Evolutionary conservation across 106 monocot species (phyloP), one percentile per base, ranked within the genome.

Genomic region (Acorus calamus): DNA sequence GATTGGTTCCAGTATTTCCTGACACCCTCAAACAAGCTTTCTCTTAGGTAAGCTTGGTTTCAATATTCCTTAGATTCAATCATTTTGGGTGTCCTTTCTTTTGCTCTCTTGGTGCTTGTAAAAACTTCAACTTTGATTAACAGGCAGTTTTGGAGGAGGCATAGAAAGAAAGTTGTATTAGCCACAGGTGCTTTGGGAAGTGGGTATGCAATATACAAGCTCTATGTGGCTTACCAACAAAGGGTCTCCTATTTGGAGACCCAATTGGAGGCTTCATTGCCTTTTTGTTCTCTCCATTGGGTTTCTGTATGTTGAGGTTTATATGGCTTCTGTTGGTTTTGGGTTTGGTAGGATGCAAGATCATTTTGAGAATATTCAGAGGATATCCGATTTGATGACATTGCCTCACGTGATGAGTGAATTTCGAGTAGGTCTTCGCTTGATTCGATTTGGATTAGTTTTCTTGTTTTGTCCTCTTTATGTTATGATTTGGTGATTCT

Each of bases 351-450:
- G 94, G 69, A 71, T 96, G 77, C 81, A 82, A 73, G 60, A 55
- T 0, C 94, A 82, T 71, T 85, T 90, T 59, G 79, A 96, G 65
- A 84, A 80, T 44, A 81, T 90, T 55, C 87, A 90, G 41, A 80
- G 74, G 71, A 84, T 87, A 11, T 84, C 84, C 41, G 87, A 96
- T 45, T 77, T 80, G 2, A 80, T 78, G 2, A 96, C 90, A 11
- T n/a, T n/a, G n/a, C n/a, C n/a, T n/a, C n/a, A 76, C 50, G 81
- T 84, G 3, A 81, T 96, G 87, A 69, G 73, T 14, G 74, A 68
- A 11, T 64, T 91, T 54, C 66, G 73, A 70, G 28, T 28, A 28
- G 28, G 0, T 28, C 28, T 28, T 28, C 28, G 28, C 28, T 28
- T 28, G 28, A 28, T 28, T 28, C 28, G 28, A 28, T 28, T 28